These are phyloP conservation scores for Cryptococcus sp. DNA, from an alignment of 1,284 basidiomycete species.

Conservation along the genomic window DNA sequence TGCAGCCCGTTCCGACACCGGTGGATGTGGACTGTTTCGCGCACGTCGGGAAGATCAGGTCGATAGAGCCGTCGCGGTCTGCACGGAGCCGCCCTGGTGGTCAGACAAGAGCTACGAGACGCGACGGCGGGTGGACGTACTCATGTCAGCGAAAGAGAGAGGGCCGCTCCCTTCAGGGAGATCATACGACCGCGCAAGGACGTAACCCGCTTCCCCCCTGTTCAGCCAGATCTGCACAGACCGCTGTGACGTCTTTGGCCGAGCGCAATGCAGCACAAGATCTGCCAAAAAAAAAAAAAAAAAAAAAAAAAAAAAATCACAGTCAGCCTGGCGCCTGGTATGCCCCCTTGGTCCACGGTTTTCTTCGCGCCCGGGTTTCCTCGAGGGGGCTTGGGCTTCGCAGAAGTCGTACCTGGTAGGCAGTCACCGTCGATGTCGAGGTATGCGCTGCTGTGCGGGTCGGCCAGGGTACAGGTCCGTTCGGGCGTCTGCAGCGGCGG, in stretches of 20 bases:
- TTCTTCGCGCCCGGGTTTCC: neutral
- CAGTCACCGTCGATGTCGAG: slow-evolving; percentile 96
- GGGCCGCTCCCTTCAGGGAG: slow-evolving; percentile 76
- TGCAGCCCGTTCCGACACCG: slow-evolving; percentile 71
- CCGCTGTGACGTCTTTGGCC: slow-evolving; percentile 52
- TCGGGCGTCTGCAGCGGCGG: slow-evolving; percentile 38
- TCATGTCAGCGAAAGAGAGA: slow-evolving; percentile 87
- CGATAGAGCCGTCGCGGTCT: slow-evolving; percentile 96
- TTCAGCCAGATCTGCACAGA: slow-evolving; percentile 92
- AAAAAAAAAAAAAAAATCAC: too few relatives aligned
- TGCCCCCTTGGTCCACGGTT: slow-evolving; percentile 3
- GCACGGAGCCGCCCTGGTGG: neutral
- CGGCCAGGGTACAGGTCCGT: slow-evolving; percentile 64
- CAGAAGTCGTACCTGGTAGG: slow-evolving; percentile 66
- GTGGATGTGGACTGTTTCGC: slow-evolving; percentile 61
- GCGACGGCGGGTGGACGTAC: slow-evolving; percentile 53
- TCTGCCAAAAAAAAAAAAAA: too few relatives aligned
- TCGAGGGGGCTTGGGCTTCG: too few relatives aligned
- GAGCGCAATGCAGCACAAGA: slow-evolving; percentile 80
- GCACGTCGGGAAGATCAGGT: slow-evolving; percentile 89
- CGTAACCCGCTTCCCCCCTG: slow-evolving; percentile 69
- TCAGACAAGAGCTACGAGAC: neutral
- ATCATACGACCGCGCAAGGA: slow-evolving; percentile 62
- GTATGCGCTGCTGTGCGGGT: slow-evolving; percentile 93
- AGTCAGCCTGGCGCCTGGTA: too few relatives aligned